Conservation (phyloP, 2,329 filamentous ascomycete genomes). For the Pezicula neosporulosa region DNA sequence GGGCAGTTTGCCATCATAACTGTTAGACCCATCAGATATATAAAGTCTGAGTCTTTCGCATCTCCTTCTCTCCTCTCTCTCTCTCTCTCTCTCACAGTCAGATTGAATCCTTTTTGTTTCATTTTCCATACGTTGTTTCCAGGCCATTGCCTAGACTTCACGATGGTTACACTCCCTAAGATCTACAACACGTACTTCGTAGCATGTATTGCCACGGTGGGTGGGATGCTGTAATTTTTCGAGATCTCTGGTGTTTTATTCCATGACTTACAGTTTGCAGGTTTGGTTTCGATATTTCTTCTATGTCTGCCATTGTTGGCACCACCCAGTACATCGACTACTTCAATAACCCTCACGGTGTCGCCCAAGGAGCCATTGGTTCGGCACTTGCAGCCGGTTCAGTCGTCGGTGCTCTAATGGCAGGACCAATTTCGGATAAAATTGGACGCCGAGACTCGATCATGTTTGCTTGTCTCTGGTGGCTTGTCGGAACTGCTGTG, state of each 20-base stretch:
- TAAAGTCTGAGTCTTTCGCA: not conserved
- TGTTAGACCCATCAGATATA: not conserved
- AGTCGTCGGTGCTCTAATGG: slow-evolving; percentile 41
- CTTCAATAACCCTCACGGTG: slow-evolving; percentile 43
- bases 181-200: slow-evolving; percentile 18
- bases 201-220: slow-evolving; percentile 43
- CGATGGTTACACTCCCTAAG: slow-evolving; percentile 10
- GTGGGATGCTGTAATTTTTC: slow-evolving; percentile 40
- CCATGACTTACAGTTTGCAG: slow-evolving; percentile 12
- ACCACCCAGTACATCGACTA: slow-evolving; percentile 45
- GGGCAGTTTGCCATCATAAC: not conserved
- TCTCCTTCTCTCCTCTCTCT: not conserved
- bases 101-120: too few relatives aligned
- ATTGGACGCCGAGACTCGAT: slow-evolving; percentile 42
- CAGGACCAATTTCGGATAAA: slow-evolving; percentile 42
- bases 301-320: slow-evolving; percentile 49
- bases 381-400: slow-evolving; percentile 46
- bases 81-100: not conserved
- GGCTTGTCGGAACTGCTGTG: slow-evolving; percentile 41
- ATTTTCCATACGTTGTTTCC: not conserved
- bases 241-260: not conserved
- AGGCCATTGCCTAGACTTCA: slow-evolving; percentile 6
- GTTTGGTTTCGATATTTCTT: slow-evolving; percentile 56
- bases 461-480: slow-evolving; percentile 41
- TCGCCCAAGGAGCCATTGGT: slow-evolving; percentile 40